Conservation (phyloP, 768 basidiomycete species). For the Hypholoma sublateritium region DNA sequence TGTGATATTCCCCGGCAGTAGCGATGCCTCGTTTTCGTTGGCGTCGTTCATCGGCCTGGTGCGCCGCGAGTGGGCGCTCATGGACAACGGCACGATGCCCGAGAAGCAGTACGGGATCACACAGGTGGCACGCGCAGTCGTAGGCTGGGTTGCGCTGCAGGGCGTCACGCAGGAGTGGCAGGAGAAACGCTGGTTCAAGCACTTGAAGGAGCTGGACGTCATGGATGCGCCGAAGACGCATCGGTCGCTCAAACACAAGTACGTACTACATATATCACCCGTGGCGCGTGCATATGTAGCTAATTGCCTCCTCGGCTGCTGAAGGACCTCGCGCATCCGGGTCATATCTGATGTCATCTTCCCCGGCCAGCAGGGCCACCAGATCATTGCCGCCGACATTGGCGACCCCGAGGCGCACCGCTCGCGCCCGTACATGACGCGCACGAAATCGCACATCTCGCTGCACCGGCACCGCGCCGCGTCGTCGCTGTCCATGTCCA, state of each 20-base stretch:
- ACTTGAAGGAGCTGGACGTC: conserved; percentile 66
- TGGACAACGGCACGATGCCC: conserved; percentile 50
- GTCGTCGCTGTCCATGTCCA: conserved; percentile 5
- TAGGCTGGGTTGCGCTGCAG: conserved; percentile 81
- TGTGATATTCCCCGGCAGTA: conserved; percentile 70
- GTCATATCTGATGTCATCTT: conserved; percentile 75
- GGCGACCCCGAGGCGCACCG: conserved; percentile 43
- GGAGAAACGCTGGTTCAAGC: conserved; percentile 66
- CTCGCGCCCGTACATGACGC: conserved; percentile 20
- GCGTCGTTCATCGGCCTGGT: conserved; percentile 79
- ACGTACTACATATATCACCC: not conserved
- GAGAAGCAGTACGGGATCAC: conserved; percentile 61
- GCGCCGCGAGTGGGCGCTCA: conserved; percentile 63
- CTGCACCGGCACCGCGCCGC: conserved; percentile 15
- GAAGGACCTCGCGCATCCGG: conserved; percentile 58
- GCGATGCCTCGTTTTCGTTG: conserved; percentile 80
- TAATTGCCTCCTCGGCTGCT: not conserved
- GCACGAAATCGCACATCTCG: conserved; percentile 21
- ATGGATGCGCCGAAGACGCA: conserved; percentile 39
- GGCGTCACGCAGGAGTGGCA: conserved; percentile 82
- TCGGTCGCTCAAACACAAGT: conserved; percentile 35
- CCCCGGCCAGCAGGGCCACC: conserved; percentile 54
- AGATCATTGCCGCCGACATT: conserved; percentile 80
- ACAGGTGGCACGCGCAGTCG: conserved; percentile 66
- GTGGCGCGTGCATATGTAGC: not conserved